Evolutionary conservation across 228 moss, liverwort and hornwort species (phyloP), one percentile per base, ranked within the genome.

Genomic region (Sphagnum fallax): DNA sequence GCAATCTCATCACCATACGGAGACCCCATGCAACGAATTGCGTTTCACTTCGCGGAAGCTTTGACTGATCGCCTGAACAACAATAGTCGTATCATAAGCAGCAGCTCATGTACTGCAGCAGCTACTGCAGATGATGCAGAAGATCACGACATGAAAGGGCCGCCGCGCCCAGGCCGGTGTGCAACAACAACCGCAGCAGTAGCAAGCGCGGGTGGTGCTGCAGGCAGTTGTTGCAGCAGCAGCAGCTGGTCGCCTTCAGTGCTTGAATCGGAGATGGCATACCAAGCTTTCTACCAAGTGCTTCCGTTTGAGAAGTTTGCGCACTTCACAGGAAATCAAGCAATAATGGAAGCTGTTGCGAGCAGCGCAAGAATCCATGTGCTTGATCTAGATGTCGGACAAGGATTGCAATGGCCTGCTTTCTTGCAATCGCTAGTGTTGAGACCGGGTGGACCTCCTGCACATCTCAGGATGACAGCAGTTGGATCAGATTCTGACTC

Each of bases 1-100:
- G 53, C 66, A 47, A 86, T 84, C 62, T 82, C 84, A 47, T 73
- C 70, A 5, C 78, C 75, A 1, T 71, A 76, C 61, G 91, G 91
- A 7, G 84, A 86, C 51, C 86, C 91, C 71, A 91, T 91, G 80
- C 88, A 88, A 75, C 79, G 91, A 15, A 81, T 91, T 61, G 91
- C 91, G 50, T 82, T 86, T 4, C 84, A 88, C 69, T 91, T 91
- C 61, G 84, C 83, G 66, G 75, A 82, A 59, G 91, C 91, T 5
- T 82, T 91, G 4, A 75, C 73, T 8, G 84, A 82, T 0, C 78
- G 91, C 7, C 75, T 80, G 65, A 70, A 72, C 5, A 81, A 71
- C 59, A 73, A 61, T n/a, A 55, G 63, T 0, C 64, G 60, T 47
- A 62, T 65, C 10, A 47, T 60, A 15, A 50, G 73, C 10, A 48